Percentiles rank a stretch among this genome's conserved stretches.
Conservation (phyloP, 169 alveolate species). For the Plasmodium cynomolgi region DNA sequence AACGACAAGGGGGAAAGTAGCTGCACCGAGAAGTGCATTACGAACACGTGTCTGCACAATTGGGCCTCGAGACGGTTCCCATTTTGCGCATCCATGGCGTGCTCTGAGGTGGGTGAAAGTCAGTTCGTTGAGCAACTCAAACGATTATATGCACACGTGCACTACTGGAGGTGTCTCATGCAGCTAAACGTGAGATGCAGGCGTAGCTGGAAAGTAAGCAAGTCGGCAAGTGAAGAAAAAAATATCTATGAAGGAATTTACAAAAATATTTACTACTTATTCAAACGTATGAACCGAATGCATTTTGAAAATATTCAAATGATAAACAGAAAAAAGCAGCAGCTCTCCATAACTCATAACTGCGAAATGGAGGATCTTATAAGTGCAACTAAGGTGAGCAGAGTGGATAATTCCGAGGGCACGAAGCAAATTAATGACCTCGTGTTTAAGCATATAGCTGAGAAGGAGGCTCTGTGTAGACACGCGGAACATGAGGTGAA, state of each 20-base stretch:
- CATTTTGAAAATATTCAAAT: slow-evolving; percentile 17
- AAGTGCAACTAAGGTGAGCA: slow-evolving; percentile 31
- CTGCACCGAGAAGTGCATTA: neutral
- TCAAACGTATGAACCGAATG: slow-evolving; percentile 39
- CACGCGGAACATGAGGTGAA: slow-evolving; percentile 64
- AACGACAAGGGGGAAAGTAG: neutral
- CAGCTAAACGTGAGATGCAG: slow-evolving; percentile 37
- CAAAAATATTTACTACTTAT: slow-evolving; percentile 37
- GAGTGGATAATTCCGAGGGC: neutral
- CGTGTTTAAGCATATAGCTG: slow-evolving; percentile 71
- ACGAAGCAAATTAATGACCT: slow-evolving; percentile 25
- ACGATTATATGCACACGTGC: slow-evolving; percentile 21
- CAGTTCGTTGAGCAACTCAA: slow-evolving; percentile 14
- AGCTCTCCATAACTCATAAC: slow-evolving; percentile 63
- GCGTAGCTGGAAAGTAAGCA: neutral
- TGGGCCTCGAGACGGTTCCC: neutral
- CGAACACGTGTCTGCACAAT: neutral
- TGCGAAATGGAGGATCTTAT: slow-evolving; percentile 70
- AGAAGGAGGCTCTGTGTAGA: slow-evolving; percentile 59
- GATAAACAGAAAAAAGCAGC: slow-evolving; percentile 34
- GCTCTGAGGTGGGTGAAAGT: neutral
- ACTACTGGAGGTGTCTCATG: slow-evolving; percentile 50
- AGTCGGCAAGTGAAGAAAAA: neutral
- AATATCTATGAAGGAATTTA: slow-evolving; percentile 22
- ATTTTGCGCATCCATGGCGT: neutral